phyloP scores from a whole-genome alignment of 768 basidiomycete genomes.

The Mycena amicta region DNA sequence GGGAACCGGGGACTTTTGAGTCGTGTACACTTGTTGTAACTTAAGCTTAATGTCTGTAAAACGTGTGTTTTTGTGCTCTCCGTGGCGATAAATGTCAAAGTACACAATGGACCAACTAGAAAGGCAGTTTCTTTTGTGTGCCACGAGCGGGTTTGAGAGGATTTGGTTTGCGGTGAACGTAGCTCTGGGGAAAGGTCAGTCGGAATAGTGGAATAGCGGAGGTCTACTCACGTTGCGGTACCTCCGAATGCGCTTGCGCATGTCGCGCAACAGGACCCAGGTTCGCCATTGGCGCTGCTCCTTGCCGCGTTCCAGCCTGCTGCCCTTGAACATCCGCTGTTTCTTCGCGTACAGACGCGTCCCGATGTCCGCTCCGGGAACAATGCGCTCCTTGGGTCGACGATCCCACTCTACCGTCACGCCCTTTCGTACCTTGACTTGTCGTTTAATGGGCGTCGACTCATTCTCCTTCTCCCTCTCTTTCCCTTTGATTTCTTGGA shows the following conservation, averaged over 20 bases:
- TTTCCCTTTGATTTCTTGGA: neutral
- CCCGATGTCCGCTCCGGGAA: constrained; percentile 56
- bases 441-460: neutral
- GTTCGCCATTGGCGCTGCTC: constrained; percentile 50
- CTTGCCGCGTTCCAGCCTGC: constrained; percentile 75
- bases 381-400: constrained; percentile 42
- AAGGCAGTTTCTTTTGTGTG: constrained; percentile 62
- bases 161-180: constrained; percentile 54
- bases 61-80: neutral
- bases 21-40: constrained; percentile 8
- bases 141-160: constrained; percentile 57
- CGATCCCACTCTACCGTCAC: constrained; percentile 42
- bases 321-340: constrained; percentile 93
- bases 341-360: constrained; percentile 71
- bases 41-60: no score
- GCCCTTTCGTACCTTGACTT: constrained; percentile 6
- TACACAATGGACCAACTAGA: no score
- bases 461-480: neutral
- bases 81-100: constrained; percentile 4
- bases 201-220: no score
- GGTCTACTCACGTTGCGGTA: constrained; percentile 72
- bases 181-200: constrained; percentile 36
- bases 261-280: constrained; percentile 64
- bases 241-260: constrained; percentile 63
- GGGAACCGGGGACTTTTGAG: constrained; percentile 29